Conservation (phyloP, 2,329 filamentous ascomycete genomes). For the Torrubiella hemipterigena region DNA sequence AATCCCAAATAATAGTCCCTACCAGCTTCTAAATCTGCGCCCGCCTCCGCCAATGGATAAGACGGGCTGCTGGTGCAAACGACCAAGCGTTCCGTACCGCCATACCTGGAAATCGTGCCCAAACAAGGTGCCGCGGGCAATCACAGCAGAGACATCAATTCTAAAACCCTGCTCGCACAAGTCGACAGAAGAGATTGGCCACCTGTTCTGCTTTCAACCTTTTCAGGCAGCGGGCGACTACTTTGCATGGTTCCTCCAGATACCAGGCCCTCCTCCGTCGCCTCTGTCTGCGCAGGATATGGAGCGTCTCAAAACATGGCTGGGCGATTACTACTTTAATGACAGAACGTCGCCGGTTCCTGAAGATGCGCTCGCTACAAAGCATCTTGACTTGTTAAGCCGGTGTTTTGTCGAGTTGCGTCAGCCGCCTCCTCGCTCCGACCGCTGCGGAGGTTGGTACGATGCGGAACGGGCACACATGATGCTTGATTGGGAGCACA, state of each 20-base stretch:
- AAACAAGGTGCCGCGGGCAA: conserved; percentile 2
- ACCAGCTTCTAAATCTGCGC: neutral
- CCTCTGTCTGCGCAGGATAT: conserved; percentile 4
- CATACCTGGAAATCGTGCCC: conserved; percentile 6
- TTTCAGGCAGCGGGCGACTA: conserved; percentile 3
- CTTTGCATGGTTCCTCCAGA: conserved; percentile 5
- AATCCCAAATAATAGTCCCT: too few species aligned
- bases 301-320: conserved; percentile 4
- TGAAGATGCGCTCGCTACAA: neutral
- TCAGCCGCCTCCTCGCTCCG: conserved; percentile 3
- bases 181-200: neutral
- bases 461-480: conserved; percentile 7
- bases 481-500: conserved; percentile 1
- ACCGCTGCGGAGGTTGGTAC: conserved; percentile 5
- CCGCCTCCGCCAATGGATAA: conserved; percentile 1
- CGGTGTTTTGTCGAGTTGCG: conserved; percentile 6
- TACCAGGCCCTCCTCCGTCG: conserved; percentile 5
- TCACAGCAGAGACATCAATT: neutral
- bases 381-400: conserved; percentile 4
- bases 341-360: conserved; percentile 2
- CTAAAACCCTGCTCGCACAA: conserved; percentile 1
- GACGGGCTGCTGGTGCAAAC: conserved; percentile 6
- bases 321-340: conserved; percentile 5
- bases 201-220: conserved; percentile 7
- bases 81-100: conserved; percentile 1